A percentile compares a stretch with the other conserved stretches of the same genome.
Conservation (phyloP, 805 yeast genomes). For the Candida maltosa region DNA sequence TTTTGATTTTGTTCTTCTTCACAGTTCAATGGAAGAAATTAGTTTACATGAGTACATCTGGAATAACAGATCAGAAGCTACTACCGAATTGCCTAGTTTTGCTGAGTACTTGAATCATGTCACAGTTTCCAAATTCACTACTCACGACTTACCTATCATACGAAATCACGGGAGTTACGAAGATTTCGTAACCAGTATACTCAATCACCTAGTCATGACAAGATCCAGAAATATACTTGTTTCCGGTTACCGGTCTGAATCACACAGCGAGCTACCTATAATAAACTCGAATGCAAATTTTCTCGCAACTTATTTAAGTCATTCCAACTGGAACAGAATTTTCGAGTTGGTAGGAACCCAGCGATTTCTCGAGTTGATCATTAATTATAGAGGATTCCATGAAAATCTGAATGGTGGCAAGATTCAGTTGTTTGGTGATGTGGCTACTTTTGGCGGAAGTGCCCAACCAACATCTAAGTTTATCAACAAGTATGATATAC, state of each 20-base stretch:
- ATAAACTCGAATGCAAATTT: constrained; percentile 30
- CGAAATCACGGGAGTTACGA: no score
- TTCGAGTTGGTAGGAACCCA: constrained; percentile 36
- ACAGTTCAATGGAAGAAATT: no score
- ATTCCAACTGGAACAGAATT: constrained; percentile 41
- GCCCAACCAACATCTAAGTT: no score
- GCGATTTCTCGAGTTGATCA: constrained; percentile 36
- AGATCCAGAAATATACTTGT: constrained; percentile 35
- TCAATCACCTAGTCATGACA: constrained; percentile 24
- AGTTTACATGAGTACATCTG: no score
- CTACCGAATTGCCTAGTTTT: no score
- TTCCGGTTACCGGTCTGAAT: constrained; percentile 42
- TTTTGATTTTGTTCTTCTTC: no score
- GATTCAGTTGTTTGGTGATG: constrained; percentile 25
- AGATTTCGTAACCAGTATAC: constrained; percentile 41
- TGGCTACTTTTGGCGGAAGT: neutral
- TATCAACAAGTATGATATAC: neutral
- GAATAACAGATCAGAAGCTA: no score
- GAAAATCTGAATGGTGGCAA: constrained; percentile 9
- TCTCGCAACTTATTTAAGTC: constrained; percentile 39
- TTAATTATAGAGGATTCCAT: constrained; percentile 30
- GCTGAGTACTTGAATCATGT: no score
- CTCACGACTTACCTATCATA: no score
- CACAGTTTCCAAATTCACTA: no score
- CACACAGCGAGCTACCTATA: constrained; percentile 27